Base-by-base conservation (phyloP, 2,329 filamentous ascomycete species). In the Thermothelomyces thermophilus region DNA sequence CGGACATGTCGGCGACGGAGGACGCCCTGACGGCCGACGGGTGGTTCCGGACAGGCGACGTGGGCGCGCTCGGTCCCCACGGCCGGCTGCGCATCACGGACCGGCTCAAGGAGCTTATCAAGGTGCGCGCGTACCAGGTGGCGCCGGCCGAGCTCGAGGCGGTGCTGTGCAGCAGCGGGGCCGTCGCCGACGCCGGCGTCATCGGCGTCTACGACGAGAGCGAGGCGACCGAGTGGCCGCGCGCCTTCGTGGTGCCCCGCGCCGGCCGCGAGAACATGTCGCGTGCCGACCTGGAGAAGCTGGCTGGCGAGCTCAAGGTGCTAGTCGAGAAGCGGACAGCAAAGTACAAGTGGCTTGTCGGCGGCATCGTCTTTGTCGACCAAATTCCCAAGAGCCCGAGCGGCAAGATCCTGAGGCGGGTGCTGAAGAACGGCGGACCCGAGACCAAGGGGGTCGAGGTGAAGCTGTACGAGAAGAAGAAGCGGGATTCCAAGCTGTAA, bases 21-120 rank as follows among this genome's bases (percentile, higher is more conserved):
- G 68, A 70, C 14, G 64, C 68, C 1, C 55, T 72, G 17, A 72
- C 70, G 8, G 48, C 60, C 5, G 83, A 86, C 51, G 79, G 82
- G 1, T 89, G 84, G 82, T 71, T 88, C 56, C 81, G 79, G 60
- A 87, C 84, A 1, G 85, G 85, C 1, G 86, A 89, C 59, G 77
- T 88, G 35, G 82, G 58, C 30, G 52, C 56, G 17, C 41, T 62
- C 24, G 73, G 80, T 56, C 63, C 72, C 16, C 60, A 74, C 1
- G 77, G 76, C 31, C 71, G 73, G 56, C 74, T 87, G 58, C 77
- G 77, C 60, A 84, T 89, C 48, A 82, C 87, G 11, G 85, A 88
- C 62, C 75, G 85, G 30, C 81, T 82, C 64, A 88, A 90, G 72
- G 84, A 79, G 56, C 62, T 72, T 24, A 73, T 73, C 55, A 73